phyloP scores from a whole-genome alignment of 441 rosid genomes.

The Populus tomentosa region DNA sequence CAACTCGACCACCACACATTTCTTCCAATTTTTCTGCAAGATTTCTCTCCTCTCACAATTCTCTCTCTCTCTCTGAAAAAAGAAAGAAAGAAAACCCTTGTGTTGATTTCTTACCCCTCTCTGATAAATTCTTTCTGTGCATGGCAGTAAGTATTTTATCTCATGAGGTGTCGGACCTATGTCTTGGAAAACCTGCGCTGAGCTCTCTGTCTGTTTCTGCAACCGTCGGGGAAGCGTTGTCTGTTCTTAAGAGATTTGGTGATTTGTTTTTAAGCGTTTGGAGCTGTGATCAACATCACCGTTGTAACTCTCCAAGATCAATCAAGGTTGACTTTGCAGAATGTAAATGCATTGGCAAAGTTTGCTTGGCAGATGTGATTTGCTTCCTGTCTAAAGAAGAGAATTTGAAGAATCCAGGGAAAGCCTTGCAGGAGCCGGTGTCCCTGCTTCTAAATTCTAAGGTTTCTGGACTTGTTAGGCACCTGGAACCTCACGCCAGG shows the following conservation, averaged over 20 bases:
- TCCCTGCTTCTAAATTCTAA: slow-evolving; percentile 32
- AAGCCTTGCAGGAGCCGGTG: slow-evolving; percentile 45
- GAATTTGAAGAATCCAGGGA: slow-evolving; percentile 37
- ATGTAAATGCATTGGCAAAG: slow-evolving; percentile 57
- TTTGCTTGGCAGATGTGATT: slow-evolving; percentile 50
- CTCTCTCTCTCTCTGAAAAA: background rate
- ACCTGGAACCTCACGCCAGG: slow-evolving; percentile 63
- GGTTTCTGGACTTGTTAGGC: slow-evolving; percentile 36
- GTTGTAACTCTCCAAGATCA: background rate
- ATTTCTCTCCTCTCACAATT: background rate
- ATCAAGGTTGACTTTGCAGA: slow-evolving; percentile 12
- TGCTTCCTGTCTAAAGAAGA: slow-evolving; percentile 49
- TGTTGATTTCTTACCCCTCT: background rate
- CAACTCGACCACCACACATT: no score
- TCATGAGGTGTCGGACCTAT: slow-evolving; percentile 54
- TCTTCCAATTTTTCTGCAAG: background rate
- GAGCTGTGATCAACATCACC: slow-evolving; percentile 36
- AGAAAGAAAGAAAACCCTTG: background rate
- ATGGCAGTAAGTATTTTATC: slow-evolving; percentile 59
- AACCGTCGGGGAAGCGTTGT: slow-evolving; percentile 55
- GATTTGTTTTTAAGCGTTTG: slow-evolving; percentile 51
- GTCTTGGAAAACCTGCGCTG: slow-evolving; percentile 71
- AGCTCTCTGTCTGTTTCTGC: slow-evolving; percentile 46
- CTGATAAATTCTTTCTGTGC: slow-evolving; percentile 25
- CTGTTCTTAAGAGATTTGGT: slow-evolving; percentile 37